Conservation (phyloP, 106 monocot genomes). For the Acanthochlamys bracteata region DNA sequence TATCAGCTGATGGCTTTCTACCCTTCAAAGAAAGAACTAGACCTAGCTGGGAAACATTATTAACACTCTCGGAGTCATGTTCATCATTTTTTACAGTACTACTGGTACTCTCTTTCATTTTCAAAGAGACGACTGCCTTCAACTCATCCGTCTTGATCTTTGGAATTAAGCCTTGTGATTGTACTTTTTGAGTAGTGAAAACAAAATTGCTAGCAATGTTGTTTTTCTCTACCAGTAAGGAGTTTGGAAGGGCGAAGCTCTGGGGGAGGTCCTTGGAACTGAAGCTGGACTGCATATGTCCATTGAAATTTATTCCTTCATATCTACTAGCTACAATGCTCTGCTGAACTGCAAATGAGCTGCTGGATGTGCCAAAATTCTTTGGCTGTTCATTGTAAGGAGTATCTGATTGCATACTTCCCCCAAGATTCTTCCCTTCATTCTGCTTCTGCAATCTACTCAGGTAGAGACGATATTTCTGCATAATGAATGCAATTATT, state of each 20-base stretch:
- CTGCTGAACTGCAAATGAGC: background rate
- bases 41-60: conserved; percentile 19
- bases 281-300: conserved; percentile 20
- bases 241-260: conserved; percentile 13
- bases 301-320: conserved; percentile 8
- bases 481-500: conserved; percentile 11
- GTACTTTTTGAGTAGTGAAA: conserved; percentile 15
- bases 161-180: conserved; percentile 20
- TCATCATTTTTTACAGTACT: conserved; percentile 2
- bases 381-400: conserved; percentile 1
- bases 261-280: conserved; percentile 13
- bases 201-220: conserved; percentile 8
- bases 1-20: conserved; percentile 15
- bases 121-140: conserved; percentile 11
- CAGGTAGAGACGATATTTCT: conserved; percentile 82
- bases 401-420: conserved; percentile 9
- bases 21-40: conserved; percentile 29
- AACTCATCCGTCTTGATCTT: conserved; percentile 16
- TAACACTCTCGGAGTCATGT: conserved; percentile 10
- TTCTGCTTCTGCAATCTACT: conserved; percentile 69
- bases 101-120: conserved; percentile 15
- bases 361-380: background rate
- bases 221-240: conserved; percentile 14
- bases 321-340: background rate
- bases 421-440: conserved; percentile 11